Conservation (phyloP, 176 grass and related monocot genomes). For the Carex pumila region DNA sequence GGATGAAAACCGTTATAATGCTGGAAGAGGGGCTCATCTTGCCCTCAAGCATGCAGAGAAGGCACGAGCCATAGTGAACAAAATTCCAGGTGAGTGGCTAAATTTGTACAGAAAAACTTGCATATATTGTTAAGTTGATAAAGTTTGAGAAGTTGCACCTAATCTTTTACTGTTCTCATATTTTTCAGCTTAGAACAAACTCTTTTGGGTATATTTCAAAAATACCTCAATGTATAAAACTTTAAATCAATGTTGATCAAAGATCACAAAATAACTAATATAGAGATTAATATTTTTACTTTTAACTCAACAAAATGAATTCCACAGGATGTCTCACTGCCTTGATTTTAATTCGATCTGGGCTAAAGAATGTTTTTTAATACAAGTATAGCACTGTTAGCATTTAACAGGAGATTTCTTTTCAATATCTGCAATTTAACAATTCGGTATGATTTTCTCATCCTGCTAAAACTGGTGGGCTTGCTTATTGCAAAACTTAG, state of each 20-base stretch:
- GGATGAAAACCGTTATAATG: conserved; percentile 91
- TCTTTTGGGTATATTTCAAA: neutral
- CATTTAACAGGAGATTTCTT: neutral
- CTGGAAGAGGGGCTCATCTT: conserved; percentile 78
- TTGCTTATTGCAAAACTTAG: neutral
- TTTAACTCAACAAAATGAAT: neutral
- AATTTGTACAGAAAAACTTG: neutral
- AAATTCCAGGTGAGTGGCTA: conserved; percentile 59
- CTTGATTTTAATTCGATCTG: neutral
- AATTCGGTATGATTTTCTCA: neutral
- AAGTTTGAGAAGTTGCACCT: neutral
- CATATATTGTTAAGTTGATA: neutral
- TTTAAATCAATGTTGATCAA: neutral
- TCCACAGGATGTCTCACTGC: too few relatives aligned
- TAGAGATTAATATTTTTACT: neutral
- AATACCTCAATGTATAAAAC: too few relatives aligned
- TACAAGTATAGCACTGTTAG: neutral
- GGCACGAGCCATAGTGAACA: conserved; percentile 70
- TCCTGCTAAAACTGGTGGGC: neutral
- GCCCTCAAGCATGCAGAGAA: conserved; percentile 86
- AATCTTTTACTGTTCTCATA: neutral
- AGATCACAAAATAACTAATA: neutral
- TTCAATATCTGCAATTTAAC: neutral
- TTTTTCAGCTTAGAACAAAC: neutral
- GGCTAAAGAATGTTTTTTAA: neutral